Conservation (phyloP, 1,284 basidiomycete genomes). For the Boletus albobrunnescens region DNA sequence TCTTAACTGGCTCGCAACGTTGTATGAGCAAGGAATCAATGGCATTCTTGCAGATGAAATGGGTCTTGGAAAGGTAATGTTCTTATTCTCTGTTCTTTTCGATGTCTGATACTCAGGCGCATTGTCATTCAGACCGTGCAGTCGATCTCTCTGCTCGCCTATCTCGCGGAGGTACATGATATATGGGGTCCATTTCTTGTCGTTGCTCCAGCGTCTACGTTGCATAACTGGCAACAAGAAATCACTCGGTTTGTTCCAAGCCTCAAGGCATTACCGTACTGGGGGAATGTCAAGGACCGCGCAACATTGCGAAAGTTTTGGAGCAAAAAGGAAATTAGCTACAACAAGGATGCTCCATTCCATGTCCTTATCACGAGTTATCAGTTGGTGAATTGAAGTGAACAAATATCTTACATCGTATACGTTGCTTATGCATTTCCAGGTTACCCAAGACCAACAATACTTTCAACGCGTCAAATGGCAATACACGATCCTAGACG, state of each 20-base stretch:
- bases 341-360: conserved; percentile 93
- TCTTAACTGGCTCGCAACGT: conserved; percentile 94
- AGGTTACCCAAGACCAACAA: conserved; percentile 96
- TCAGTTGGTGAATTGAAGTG: conserved; percentile 66
- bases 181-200: conserved; percentile 99
- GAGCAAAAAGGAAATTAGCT: conserved; percentile 97
- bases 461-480: conserved; percentile 98
- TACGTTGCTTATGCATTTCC: conserved; percentile 11
- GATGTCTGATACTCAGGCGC: neutral
- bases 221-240: conserved; percentile 99
- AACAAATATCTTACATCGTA: neutral
- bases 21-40: conserved; percentile 99
- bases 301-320: conserved; percentile 94
- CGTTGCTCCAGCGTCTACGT: conserved; percentile 94
- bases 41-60: conserved; percentile 98
- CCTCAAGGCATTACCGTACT: conserved; percentile 95
- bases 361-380: conserved; percentile 98
- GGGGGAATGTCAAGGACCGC: conserved; percentile 97
- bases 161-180: conserved; percentile 95
- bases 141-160: conserved; percentile 95
- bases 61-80: conserved; percentile 85
- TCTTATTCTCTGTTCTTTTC: conserved; percentile 9
- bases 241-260: conserved; percentile 92
- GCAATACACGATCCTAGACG: conserved; percentile 99
- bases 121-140: conserved; percentile 78